phyloP scores from a whole-genome alignment of 2,329 filamentous ascomycete species.

The Fusarium miscanthi region DNA sequence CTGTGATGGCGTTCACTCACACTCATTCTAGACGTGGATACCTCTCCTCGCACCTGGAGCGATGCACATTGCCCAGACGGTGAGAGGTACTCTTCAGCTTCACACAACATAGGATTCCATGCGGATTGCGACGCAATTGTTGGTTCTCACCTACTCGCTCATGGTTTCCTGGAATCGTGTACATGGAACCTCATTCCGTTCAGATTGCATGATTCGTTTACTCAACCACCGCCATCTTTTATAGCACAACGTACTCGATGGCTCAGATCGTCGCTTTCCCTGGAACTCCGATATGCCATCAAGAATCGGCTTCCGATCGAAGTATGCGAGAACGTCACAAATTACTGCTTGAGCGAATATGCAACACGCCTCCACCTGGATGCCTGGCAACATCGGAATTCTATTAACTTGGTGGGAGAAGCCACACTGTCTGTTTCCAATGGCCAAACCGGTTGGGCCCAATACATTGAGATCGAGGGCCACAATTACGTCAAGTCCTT shows the following conservation, averaged over 20 bases:
- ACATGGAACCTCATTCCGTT: accelerated
- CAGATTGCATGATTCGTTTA: accelerated
- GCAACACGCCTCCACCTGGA: not conserved
- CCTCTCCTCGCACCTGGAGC: too few species aligned
- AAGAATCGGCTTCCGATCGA: not conserved
- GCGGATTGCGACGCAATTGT: not conserved
- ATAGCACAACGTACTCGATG: not conserved
- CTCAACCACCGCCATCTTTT: not conserved
- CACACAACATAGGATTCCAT: not conserved
- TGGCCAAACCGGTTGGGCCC: not conserved
- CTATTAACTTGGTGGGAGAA: accelerated
- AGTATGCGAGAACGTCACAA: not conserved
- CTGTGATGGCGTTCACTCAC: not conserved
- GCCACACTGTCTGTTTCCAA: not conserved
- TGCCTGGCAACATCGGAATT: not conserved
- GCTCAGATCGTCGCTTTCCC: not conserved
- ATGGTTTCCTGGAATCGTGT: not conserved
- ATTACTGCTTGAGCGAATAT: not conserved
- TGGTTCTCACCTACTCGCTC: not conserved
- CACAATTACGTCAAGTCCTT: not conserved
- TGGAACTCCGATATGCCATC: not conserved
- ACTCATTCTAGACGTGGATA: too few species aligned
- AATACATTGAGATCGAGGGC: not conserved
- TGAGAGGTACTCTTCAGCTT: too few species aligned
- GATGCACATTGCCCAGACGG: too few species aligned